Evolutionary conservation across 2,329 filamentous ascomycete species (phyloP), one percentile per base, ranked within the genome.

Genomic region (Stenocarpella maydis): DNA sequence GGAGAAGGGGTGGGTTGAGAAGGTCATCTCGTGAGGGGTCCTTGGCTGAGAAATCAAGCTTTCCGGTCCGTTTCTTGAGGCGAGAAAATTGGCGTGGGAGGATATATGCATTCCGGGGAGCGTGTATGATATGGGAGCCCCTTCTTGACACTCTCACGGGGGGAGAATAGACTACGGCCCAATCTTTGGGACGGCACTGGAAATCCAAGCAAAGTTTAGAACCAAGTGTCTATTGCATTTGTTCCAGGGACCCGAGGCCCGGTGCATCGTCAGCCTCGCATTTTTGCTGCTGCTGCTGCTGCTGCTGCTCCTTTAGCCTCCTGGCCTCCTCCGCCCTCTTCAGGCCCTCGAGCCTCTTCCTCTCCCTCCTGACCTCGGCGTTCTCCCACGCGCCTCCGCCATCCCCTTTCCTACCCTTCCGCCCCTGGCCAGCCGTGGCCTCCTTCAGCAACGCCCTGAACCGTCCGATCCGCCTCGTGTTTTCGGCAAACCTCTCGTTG

Each of bases 1-100:
- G 81, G 95, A 98, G 87, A 91, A 89, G 82, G 86, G 86, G 31
- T 98, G 97, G 89, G 93, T 98, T 43, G 91, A 97, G 78, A 93
- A 91, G 83, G 90, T 97, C 68, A 87, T 93, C 69, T 81, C 82
- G 73, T 86, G 74, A 78, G 64, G 12, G 28, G 31, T 34, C 9
- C 9, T 34, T 9, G 50, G 12, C 34, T 17, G 17, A 7, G 4
- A 12, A 21, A 45, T 26, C 19, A 34, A 34, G 9, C 31, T 24
- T 8, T 6, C 37, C 34, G n/a, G 34, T 31, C 5, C 7, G 21
- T 14, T 10, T 17, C 2, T 28, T 17, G n/a, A 26, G 41, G 19
- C 34, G n/a, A 19, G 26, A n/a, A 4, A 10, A 5, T 26, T 3
- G 10, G 7, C n/a, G 21, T 19, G 39, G 17, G 39, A 7, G 24